A percentile compares a stretch with the other conserved stretches of the same genome.
phyloP scores from a whole-genome alignment of 352 stramenopile species.

The Globisporangium mamillatum region DNA sequence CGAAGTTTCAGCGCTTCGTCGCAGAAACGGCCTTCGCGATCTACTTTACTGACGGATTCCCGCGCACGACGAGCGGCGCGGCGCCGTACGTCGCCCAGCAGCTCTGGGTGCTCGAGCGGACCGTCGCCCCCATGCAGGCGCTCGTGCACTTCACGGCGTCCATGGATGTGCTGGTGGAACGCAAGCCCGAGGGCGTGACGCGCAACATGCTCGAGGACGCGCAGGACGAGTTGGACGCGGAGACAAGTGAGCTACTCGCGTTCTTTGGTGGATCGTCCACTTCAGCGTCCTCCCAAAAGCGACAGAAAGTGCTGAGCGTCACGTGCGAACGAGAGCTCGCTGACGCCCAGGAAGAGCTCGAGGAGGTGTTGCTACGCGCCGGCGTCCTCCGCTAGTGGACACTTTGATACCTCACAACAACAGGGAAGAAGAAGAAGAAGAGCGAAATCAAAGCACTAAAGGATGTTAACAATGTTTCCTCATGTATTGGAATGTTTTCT shows the following conservation, averaged over 20 bases:
- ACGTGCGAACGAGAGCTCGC: constrained; percentile 43
- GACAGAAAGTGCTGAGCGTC: constrained; percentile 22
- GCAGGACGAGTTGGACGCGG: constrained; percentile 37
- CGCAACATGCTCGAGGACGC: constrained; percentile 39
- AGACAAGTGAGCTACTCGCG: constrained; percentile 26
- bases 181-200: constrained; percentile 21
- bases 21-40: constrained; percentile 17
- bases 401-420: neutral
- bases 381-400: neutral
- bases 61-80: constrained; percentile 8
- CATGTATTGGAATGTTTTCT: too few species aligned
- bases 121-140: constrained; percentile 21
- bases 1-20: constrained; percentile 23
- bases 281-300: neutral
- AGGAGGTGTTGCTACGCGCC: constrained; percentile 11
- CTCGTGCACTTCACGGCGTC: constrained; percentile 42
- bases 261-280: constrained; percentile 17
- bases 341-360: constrained; percentile 39
- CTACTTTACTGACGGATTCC: constrained; percentile 49
- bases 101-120: constrained; percentile 34
- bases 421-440: too few species aligned
- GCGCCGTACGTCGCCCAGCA: constrained; percentile 49
- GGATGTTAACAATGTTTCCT: neutral
- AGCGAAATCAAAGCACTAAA: neutral
- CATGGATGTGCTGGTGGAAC: constrained; percentile 44